phyloP scores from a whole-genome alignment of 2,329 filamentous ascomycete genomes.

The Corynespora cassiicola region DNA sequence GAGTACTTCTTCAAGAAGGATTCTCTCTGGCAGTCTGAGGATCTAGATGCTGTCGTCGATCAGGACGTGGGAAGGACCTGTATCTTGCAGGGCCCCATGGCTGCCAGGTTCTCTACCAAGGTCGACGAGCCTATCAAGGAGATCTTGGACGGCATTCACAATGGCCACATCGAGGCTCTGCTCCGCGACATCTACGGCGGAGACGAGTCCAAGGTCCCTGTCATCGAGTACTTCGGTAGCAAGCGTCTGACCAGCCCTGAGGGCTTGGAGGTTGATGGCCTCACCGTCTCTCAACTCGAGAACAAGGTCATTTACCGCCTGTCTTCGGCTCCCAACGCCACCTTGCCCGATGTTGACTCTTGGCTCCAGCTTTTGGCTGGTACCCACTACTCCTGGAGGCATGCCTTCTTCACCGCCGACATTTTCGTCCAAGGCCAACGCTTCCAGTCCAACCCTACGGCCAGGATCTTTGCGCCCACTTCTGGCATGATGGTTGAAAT shows the following conservation, averaged over 20 bases:
- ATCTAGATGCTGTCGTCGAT: constrained; percentile 91
- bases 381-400: constrained; percentile 85
- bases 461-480: constrained; percentile 85
- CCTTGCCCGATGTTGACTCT: constrained; percentile 78
- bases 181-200: constrained; percentile 80
- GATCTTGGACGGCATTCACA: constrained; percentile 89
- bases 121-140: constrained; percentile 95
- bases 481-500: constrained; percentile 92
- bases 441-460: constrained; percentile 96
- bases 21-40: constrained; percentile 98
- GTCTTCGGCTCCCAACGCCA: constrained; percentile 73
- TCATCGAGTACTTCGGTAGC: constrained; percentile 94
- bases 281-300: constrained; percentile 80
- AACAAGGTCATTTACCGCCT: constrained; percentile 86
- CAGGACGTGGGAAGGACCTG: constrained; percentile 96
- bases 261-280: constrained; percentile 74
- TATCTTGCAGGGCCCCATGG: constrained; percentile 93
- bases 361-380: constrained; percentile 93
- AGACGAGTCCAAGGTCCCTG: constrained; percentile 76
- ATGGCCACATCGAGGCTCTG: constrained; percentile 82
- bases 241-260: constrained; percentile 77
- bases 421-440: constrained; percentile 94
- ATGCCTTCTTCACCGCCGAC: constrained; percentile 92
- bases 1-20: constrained; percentile 99
- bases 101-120: constrained; percentile 85